Base-by-base conservation (phyloP, 2,329 filamentous ascomycete species). In the Fonsecaea nubica region DNA sequence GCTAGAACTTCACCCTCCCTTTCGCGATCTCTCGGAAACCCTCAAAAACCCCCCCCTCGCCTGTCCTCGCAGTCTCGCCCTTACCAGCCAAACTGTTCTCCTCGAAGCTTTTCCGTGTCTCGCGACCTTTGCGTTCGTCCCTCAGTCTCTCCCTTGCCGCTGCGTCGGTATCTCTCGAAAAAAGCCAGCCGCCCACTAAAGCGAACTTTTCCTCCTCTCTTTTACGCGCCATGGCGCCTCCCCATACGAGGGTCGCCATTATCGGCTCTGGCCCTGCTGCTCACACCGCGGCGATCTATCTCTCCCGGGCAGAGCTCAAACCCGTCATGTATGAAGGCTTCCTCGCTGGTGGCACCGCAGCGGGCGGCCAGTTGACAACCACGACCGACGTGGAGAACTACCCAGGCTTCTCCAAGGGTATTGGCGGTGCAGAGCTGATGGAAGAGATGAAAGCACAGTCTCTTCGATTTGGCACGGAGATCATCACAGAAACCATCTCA, bases 361-460 rank as follows among this genome's bases (percentile, higher is more conserved):
- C 95, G 53, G 95, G 95, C 73, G 95, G 95, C 65, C 95, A 99
- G 85, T 86, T 99, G 73, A 99, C 96, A 63, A 99, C 96, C 32
- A 99, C 95, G 63, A 98, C 96, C 75, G 96, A 99, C 73, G 89
- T 99, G 67, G 95, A 99, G 85, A 99, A 99, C 86, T 99, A 90
- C 81, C 95, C 95, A 32, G 95, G 95, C 56, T 99, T 98, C 83
- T 91, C 92, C 75, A 87, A 92, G 74, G 91, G 90, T 70, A 93
- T 99, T 78, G 91, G 92, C 81, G 95, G 95, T 72, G 81, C 86
- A 64, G 90, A 92, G 76, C 84, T 99, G 72, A 99, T 99, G 95
- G 94, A 97, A 73, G 87, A 90, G 79, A 98, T 99, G 94, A 90
- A 91, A 80, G 87, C 86, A 68, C 95, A 99, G 81, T 97, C 93